A percentile compares a stretch with the other conserved stretches of the same genome.
Conservation (phyloP, 768 basidiomycete genomes). For the Artomyces pyxidatus region DNA sequence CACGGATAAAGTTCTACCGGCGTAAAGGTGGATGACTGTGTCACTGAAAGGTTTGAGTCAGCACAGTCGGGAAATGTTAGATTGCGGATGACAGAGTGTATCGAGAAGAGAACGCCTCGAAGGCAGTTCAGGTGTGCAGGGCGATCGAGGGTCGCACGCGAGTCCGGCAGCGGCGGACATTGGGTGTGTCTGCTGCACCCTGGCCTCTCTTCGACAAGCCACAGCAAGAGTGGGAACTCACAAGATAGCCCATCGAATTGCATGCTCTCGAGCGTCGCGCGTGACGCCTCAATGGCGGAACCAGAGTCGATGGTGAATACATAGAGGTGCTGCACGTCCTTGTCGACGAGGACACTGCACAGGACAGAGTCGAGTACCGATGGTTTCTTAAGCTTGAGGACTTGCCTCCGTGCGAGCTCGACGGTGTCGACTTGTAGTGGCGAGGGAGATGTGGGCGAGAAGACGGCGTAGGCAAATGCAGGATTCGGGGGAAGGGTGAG, state of each 20-base stretch:
- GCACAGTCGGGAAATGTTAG: conserved; percentile 10
- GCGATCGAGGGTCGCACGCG: neutral
- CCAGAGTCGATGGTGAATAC: conserved; percentile 45
- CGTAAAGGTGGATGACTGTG: conserved; percentile 36
- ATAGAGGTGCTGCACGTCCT: conserved; percentile 40
- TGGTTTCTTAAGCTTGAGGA: conserved; percentile 33
- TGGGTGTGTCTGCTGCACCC: no score
- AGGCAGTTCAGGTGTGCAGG: neutral
- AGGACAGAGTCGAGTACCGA: conserved; percentile 43
- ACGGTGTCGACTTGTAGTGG: conserved; percentile 32
- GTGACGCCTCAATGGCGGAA: conserved; percentile 24
- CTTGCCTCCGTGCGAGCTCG: conserved; percentile 46
- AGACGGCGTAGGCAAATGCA: conserved; percentile 39
- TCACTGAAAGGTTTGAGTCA: conserved; percentile 24
- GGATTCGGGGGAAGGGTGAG: conserved; percentile 37
- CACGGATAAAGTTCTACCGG: conserved; percentile 46
- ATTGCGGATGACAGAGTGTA: neutral
- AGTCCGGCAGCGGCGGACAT: no score
- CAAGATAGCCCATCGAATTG: conserved; percentile 43
- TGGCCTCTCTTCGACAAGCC: no score
- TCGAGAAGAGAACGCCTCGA: neutral
- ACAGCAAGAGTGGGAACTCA: conserved; percentile 27
- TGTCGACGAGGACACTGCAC: conserved; percentile 39
- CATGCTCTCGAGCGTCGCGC: conserved; percentile 29
- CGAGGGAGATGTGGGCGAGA: conserved; percentile 25